phyloP scores from a whole-genome alignment of 2,329 filamentous ascomycete species.

The Beauveria australis region DNA sequence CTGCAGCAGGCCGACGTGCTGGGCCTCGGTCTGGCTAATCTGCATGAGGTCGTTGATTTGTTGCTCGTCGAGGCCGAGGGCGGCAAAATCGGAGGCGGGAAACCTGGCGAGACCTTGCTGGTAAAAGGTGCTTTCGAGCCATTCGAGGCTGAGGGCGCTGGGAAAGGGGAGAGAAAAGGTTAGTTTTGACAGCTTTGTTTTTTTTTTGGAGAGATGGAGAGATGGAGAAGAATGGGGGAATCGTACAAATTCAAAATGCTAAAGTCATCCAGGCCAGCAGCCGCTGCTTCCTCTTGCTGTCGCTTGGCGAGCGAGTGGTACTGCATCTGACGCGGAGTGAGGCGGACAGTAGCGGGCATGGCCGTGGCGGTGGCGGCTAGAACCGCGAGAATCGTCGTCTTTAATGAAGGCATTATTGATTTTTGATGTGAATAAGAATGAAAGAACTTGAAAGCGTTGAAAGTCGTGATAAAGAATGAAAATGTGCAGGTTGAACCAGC shows the following conservation, averaged over 20 bases:
- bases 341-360: constrained; percentile 2
- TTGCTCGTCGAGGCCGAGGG: constrained; percentile 41
- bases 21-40: constrained; percentile 45
- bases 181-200: no score
- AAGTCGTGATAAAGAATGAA: background rate
- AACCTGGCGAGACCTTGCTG: constrained; percentile 50
- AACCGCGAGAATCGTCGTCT: background rate
- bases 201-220: no score
- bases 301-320: constrained; percentile 4
- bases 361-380: background rate
- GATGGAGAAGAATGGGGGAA: no score
- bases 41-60: constrained; percentile 35
- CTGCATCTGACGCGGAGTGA: constrained; percentile 5
- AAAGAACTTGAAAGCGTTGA: background rate
- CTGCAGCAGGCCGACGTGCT: constrained; percentile 49
- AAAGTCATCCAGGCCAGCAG: constrained; percentile 6
- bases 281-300: background rate
- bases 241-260: constrained; percentile 10
- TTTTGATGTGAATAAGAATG: background rate
- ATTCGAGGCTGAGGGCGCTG: constrained; percentile 43
- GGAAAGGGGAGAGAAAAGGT: no score
- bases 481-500: constrained; percentile 2
- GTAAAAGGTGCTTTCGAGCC: constrained; percentile 57
- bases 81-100: constrained; percentile 41
- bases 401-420: background rate